Evolutionary conservation across 2,329 filamentous ascomycete species (phyloP), one percentile per base, ranked within the genome.

Genomic region (Thielaviopsis euricoi): DNA sequence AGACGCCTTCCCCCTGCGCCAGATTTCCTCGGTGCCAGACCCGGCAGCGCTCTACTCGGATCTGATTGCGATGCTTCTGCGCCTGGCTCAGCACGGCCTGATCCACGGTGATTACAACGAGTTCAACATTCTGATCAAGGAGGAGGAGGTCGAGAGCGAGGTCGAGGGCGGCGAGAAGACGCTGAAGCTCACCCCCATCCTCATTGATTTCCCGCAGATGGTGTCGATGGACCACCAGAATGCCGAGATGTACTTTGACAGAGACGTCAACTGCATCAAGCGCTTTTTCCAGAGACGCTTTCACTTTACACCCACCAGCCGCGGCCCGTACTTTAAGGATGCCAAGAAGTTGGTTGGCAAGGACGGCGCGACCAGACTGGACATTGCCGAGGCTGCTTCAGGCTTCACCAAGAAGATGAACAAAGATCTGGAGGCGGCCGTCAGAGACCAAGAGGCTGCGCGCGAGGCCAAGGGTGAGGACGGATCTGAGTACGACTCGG

Each of bases 71-170:
- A 80, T 96, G 64, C 89, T 98, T 58, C 74, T 98, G 50, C 80
- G 83, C 26, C 76, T 98, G 48, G 91, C 93, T 6, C 82, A 82
- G 61, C 83, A 90, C 64, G 93, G 93, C 6, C 74, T 98, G 53
- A 98, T 98, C 61, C 93, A 98, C 68, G 93, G 93, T 62, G 93
- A 98, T 69, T 98, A 94, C 74, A 98, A 98, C 74, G 94, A 98
- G 70, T 98, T 98, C 77, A 98, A 98, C 69, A 91, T 98, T 62
- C 75, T 98, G 37, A 83, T 98, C 68, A 74, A 68, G 57, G 64
- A 64, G 2, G 69, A 71, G 6, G 70, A 75, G 6, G 67, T 68
- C 1, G 62, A 69, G 49, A 71, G 75, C 64, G 60, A 67, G 0
- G 63, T 86, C 57, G 66, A 64, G 17, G 55, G 48, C 15, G 52